Conservation (phyloP, 192 early-diverging fungal species). For the Chytriomyces confervae region DNA sequence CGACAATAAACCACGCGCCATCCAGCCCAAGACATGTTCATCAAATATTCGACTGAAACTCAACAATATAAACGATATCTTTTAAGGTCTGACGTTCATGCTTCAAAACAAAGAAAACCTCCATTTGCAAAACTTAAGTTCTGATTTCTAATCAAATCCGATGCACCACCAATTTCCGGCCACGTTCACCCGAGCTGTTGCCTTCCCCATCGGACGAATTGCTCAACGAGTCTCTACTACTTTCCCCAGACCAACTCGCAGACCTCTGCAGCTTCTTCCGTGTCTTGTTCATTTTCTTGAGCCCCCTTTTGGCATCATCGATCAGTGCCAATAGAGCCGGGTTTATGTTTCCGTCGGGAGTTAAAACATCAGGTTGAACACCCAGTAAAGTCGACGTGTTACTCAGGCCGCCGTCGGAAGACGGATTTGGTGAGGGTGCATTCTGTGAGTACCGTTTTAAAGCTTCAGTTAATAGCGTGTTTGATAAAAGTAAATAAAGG, state of each 20-base stretch:
- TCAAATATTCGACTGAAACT: too few species aligned
- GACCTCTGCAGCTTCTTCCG: not conserved
- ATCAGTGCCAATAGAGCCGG: not conserved
- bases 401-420: not conserved
- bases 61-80: too few species aligned
- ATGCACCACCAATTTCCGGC: not conserved
- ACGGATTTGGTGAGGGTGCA: not conserved
- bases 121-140: too few species aligned
- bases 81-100: too few species aligned
- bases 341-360: not conserved
- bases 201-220: not conserved
- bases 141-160: too few species aligned
- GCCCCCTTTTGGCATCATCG: not conserved
- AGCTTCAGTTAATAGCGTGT: too few species aligned
- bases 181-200: not conserved
- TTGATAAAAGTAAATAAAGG: too few species aligned
- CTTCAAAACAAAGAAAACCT: too few species aligned
- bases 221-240: not conserved
- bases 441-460: too few species aligned
- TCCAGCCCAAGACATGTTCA: too few species aligned
- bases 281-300: not conserved
- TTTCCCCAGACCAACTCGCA: constrained; percentile 1
- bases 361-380: not conserved
- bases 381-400: not conserved
- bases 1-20: too few species aligned